A percentile compares a stretch with the other conserved stretches of the same genome.
Conservation (phyloP, 2,329 filamentous ascomycete species). For the Mycosphaerella sp. region DNA sequence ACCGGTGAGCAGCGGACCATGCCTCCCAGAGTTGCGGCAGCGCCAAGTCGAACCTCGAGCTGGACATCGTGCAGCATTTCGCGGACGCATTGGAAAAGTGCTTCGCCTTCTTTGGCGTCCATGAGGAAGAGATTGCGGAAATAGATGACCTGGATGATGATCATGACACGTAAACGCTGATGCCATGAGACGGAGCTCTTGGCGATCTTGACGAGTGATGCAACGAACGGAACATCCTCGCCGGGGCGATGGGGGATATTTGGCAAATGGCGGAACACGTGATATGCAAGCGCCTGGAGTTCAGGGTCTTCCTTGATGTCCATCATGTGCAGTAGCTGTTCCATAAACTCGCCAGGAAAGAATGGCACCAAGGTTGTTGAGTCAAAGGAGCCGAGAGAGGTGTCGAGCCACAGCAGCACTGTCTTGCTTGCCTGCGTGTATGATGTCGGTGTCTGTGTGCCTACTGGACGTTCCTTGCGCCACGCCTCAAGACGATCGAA, state of each 20-base stretch:
- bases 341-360: constrained; percentile 83
- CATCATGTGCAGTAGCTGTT: constrained; percentile 98
- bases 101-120: constrained; percentile 63
- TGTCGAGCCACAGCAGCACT: constrained; percentile 89
- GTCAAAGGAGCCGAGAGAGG: constrained; percentile 81
- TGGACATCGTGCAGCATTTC: constrained; percentile 89
- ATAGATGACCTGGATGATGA: constrained; percentile 98
- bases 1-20: constrained; percentile 96
- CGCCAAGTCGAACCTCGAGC: constrained; percentile 87
- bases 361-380: constrained; percentile 86
- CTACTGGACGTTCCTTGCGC: constrained; percentile 75
- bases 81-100: constrained; percentile 85
- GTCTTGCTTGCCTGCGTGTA: constrained; percentile 98
- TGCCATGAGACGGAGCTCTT: constrained; percentile 84
- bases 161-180: constrained; percentile 84
- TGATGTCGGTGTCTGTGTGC: constrained; percentile 85
- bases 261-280: constrained; percentile 91
- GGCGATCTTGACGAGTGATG: constrained; percentile 79
- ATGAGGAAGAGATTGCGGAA: constrained; percentile 93
- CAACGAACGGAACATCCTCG: constrained; percentile 78
- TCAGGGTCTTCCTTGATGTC: constrained; percentile 98
- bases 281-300: constrained; percentile 86
- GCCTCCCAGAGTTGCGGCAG: constrained; percentile 85
- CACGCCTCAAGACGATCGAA: constrained; percentile 78
- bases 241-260: constrained; percentile 89